Base-by-base conservation (phyloP, 2,329 filamentous ascomycete species). In the Xylariaceae sp. region DNA sequence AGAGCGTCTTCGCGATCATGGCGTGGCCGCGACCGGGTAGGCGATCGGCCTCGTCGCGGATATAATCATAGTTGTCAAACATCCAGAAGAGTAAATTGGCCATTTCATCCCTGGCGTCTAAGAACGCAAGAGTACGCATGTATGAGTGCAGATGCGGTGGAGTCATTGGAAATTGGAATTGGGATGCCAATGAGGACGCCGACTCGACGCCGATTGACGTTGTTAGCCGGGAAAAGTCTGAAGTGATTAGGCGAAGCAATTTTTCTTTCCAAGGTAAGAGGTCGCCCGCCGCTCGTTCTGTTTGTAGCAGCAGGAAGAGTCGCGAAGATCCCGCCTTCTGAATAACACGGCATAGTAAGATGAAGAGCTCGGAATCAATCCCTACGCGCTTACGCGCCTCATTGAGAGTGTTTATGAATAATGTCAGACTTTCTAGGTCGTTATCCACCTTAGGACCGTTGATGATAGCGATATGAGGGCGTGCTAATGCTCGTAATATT, bases 81-180 rank as follows among this genome's bases (percentile, higher is more conserved):
- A 86, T 79, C 84, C 85, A 91, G 29, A 71, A 67, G 13, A 86
- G 69, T 5, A 85, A 69, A 3, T 71, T 71, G 5, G 79, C 74
- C 65, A 89, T 81, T 47, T 79, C 81, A 2, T 77, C 70, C 46
- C 75, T 74, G 59, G 89, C 82, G 34, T 78, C 78, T n/a, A 83
- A 68, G 49, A 79, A 76, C 1, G 80, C 86, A 19, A 90, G 71
- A 1, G 81, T 76, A 44, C 84, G 77, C 66, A 90, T 76, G 64
- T 88, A 87, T 2, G 74, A 72, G 61, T 87, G 81, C 1, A 83
- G 64, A 36, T 76, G 68, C 18, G 69, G 69, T 6, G 78, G 76
- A 9, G 68, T 67, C 10, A 84, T 71, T 12, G 72, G 66, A 36
- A 74, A 69, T 7, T 76, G 68, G 1, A 79, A 67, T 7, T 57